These are phyloP conservation scores for Discostella stelligera DNA, from an alignment of 352 stramenopile genomes.

Conservation along the genomic window DNA sequence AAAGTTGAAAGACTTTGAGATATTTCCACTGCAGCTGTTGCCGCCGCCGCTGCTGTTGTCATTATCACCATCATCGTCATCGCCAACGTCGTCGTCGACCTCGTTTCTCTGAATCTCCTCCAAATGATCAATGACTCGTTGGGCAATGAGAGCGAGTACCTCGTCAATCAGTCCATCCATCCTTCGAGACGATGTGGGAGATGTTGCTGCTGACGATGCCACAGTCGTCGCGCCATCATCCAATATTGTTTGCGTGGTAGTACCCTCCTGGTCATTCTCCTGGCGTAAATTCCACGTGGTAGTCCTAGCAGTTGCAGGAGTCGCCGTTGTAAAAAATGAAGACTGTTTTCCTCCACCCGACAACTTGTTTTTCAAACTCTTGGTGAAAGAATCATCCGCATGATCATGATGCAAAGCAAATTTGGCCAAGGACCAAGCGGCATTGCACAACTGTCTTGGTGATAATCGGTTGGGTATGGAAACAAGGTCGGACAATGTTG, in stretches of 20 bases:
- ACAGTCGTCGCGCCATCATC: constrained; percentile 21
- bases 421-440: constrained; percentile 71
- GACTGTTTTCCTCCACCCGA: neutral
- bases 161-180: constrained; percentile 37
- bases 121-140: constrained; percentile 49
- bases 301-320: constrained; percentile 25
- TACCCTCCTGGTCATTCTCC: constrained; percentile 4
- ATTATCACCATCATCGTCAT: neutral
- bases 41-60: too few relatives aligned
- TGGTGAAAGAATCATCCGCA: neutral
- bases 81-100: neutral
- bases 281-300: constrained; percentile 19
- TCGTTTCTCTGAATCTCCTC: constrained; percentile 16
- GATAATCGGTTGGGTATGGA: constrained; percentile 44
- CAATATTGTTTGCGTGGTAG: constrained; percentile 13
- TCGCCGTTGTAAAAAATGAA: neutral
- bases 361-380: neutral
- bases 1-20: neutral
- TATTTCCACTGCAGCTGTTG: neutral
- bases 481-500: constrained; percentile 26
- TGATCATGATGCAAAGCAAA: constrained; percentile 53
- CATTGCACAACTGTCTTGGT: constrained; percentile 70
- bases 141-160: constrained; percentile 61
- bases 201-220: neutral
- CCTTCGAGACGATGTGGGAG: neutral